Base-by-base conservation (phyloP, 768 basidiomycete genomes). In the Tubosaeta sp. region DNA sequence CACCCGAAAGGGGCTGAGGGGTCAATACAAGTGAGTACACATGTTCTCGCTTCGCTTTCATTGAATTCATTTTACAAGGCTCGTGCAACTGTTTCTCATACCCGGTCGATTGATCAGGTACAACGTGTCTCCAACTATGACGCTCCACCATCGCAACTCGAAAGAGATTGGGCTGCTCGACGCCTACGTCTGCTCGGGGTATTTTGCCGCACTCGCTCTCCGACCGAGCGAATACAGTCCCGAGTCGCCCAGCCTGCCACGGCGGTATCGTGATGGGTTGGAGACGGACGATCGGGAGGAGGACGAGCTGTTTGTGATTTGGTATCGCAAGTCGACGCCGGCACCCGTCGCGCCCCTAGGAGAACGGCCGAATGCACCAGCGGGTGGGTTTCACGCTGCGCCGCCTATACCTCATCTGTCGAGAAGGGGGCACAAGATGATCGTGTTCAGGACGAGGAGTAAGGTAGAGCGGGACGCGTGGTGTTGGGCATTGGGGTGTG, bases 401-500 rank as follows among this genome's bases (percentile, higher is more conserved):
- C 49, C 46, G 16, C 60, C 69, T 25, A 57, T 83, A 30, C 90
- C 79, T 29, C 63, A 71, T 22, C 69, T 84, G 48, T 82, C 76
- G 40, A 63, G 38, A 44, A 75, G 73, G 52, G 83, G 82, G 59
- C 71, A 80, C 53, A 84, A 85, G 64, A 58, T 83, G 49, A 59
- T 78, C 14, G 76, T 93, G 2, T 86, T 87, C 58, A 78, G 83
- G 54, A 83, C 87, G 46, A 76, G 93, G 63, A 92, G 83, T 62
- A 83, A 84, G 70, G 73, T 97, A 32, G 95, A 98, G 68, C 75
- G 94, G 25, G 94, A 98, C 67, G 78, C 86, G 25, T 97, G 94
- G 94, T 92, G 92, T 59, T 96, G 90, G 87, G 91, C 90, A 1
- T 70, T 98, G 58, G 93, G 90, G 54, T 80, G 80, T 40, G 92